phyloP scores from a whole-genome alignment of 805 yeast genomes.

The Pichia deserticola region DNA sequence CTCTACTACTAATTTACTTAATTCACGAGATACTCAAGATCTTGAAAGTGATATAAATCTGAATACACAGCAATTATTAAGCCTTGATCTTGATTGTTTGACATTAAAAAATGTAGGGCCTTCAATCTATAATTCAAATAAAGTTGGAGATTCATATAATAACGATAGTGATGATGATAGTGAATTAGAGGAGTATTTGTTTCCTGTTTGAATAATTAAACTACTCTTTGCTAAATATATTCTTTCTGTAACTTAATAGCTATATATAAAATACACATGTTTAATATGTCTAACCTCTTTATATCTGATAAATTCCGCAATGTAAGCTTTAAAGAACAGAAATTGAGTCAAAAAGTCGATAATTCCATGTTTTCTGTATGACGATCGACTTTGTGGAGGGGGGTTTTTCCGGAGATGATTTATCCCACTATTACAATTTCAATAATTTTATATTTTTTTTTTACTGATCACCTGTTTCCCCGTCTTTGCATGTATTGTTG shows the following conservation, averaged over 20 bases:
- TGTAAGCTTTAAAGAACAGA: too few relatives aligned
- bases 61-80: constrained; percentile 6
- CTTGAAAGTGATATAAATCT: not conserved
- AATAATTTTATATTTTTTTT: too few relatives aligned
- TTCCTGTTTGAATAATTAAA: not conserved
- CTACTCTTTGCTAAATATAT: too few relatives aligned
- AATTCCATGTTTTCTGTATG: not conserved
- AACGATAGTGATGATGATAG: not conserved
- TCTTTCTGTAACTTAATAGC: too few relatives aligned
- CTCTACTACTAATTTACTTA: not conserved
- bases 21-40: not conserved
- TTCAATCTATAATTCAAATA: not conserved
- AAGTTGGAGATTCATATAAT: not conserved
- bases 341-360: too few relatives aligned
- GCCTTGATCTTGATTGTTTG: constrained; percentile 2
- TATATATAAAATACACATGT: too few relatives aligned
- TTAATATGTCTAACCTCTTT: too few relatives aligned
- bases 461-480: not conserved
- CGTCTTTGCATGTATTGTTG: not conserved
- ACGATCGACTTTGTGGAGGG: not conserved
- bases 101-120: not conserved
- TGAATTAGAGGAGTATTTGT: constrained; percentile 4
- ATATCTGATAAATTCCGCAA: too few relatives aligned
- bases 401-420: not conserved
- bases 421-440: not conserved